Percentiles rank a stretch among this genome's conserved stretches.
Evolutionary conservation across 768 basidiomycete genomes (phyloP).

Genomic region (Sarcodon aspratus): DNA sequence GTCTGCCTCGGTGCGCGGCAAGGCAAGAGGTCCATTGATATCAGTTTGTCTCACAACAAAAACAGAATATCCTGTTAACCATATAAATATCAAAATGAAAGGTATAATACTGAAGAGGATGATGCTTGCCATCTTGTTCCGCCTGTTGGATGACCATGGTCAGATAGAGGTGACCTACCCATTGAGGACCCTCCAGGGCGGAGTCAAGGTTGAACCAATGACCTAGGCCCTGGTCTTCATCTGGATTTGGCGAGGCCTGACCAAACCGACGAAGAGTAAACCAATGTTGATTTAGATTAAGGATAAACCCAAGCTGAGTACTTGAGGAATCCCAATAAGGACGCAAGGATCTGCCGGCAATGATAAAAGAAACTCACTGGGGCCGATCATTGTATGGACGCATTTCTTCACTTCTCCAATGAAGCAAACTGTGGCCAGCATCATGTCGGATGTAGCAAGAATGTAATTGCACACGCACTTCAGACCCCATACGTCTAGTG

Average conservation of each 20-base stretch:
- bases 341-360: neutral
- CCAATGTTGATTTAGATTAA: slow-evolving; percentile 86
- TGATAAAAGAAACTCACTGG: slow-evolving; percentile 39
- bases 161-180: slow-evolving; percentile 77
- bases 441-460: neutral
- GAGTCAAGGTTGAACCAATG: slow-evolving; percentile 93
- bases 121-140: slow-evolving; percentile 60
- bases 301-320: slow-evolving; percentile 75
- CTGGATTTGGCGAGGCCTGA: slow-evolving; percentile 23
- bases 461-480: slow-evolving; percentile 31
- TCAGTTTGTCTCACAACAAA: slow-evolving; percentile 66
- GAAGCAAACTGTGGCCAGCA: slow-evolving; percentile 45
- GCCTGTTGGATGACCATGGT: slow-evolving; percentile 82
- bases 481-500: slow-evolving; percentile 75
- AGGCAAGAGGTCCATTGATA: slow-evolving; percentile 34
- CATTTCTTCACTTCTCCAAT: slow-evolving; percentile 83
- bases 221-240: slow-evolving; percentile 32
- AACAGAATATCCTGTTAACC: slow-evolving; percentile 57
- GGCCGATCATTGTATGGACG: slow-evolving; percentile 62
- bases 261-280: slow-evolving; percentile 81
- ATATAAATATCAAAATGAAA: slow-evolving; percentile 3
- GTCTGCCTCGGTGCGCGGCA: slow-evolving; percentile 64
- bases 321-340: slow-evolving; percentile 25
- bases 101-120: neutral
- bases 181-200: slow-evolving; percentile 55